Evolutionary conservation across 305 asterid genomes (phyloP).

Genomic region (Fraxinus xanthoxyloides): DNA sequence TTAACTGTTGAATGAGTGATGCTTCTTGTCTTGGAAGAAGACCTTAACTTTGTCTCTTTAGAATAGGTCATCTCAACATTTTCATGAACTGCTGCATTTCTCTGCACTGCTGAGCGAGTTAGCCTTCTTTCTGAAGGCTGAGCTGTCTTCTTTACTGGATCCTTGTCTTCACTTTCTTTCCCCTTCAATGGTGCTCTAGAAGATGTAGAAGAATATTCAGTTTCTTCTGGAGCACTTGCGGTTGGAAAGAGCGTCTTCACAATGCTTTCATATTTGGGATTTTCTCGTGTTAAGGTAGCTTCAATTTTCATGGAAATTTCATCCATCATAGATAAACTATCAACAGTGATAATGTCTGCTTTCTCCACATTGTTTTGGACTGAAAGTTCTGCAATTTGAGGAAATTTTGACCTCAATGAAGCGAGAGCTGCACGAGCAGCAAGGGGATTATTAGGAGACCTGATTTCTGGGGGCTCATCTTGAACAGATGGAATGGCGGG

Average conservation of each 20-base stretch:
- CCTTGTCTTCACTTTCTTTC: slow-evolving; percentile 21
- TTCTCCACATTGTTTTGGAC: slow-evolving; percentile 17
- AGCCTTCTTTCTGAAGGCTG: slow-evolving; percentile 31
- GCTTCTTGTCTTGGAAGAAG: slow-evolving; percentile 24
- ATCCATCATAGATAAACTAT: slow-evolving; percentile 16
- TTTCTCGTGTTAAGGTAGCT: slow-evolving; percentile 21
- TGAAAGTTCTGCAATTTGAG: slow-evolving; percentile 25
- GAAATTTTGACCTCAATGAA: slow-evolving; percentile 42
- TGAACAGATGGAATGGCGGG: slow-evolving; percentile 19
- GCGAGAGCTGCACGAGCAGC: slow-evolving; percentile 78
- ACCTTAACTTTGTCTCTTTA: background rate
- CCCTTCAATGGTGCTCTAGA: slow-evolving; percentile 17
- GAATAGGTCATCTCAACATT: slow-evolving; percentile 20
- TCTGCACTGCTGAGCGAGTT: slow-evolving; percentile 38
- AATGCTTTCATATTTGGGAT: slow-evolving; percentile 22
- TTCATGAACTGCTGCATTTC: slow-evolving; percentile 20
- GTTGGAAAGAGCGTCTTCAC: slow-evolving; percentile 44
- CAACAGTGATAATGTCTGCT: slow-evolving; percentile 14
- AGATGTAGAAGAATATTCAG: slow-evolving; percentile 24
- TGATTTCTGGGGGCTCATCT: slow-evolving; percentile 29
- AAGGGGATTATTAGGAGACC: slow-evolving; percentile 47
- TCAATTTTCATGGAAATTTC: slow-evolving; percentile 20
- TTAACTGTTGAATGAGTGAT: slow-evolving; percentile 28
- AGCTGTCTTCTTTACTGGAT: slow-evolving; percentile 18
- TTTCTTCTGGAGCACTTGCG: slow-evolving; percentile 22